Conservation (phyloP, 140 eudicot genomes). For the Senecio squalidus region DNA sequence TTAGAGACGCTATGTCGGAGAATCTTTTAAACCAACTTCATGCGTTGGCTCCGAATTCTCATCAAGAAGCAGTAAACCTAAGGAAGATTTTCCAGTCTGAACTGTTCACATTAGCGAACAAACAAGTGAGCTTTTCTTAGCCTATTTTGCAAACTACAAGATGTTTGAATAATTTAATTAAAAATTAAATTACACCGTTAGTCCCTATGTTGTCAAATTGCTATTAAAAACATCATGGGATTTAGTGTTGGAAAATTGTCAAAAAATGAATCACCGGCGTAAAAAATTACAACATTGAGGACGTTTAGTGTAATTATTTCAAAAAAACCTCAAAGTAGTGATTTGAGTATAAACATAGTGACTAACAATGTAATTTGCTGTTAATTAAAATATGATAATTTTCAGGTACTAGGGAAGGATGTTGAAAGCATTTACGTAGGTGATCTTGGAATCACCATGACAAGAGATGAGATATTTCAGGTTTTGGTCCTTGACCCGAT, state of each 20-base stretch:
- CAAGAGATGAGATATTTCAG: slow-evolving; percentile 48
- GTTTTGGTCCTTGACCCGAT: slow-evolving; percentile 52
- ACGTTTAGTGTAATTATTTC: too few relatives aligned
- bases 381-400: background rate
- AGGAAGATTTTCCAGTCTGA: slow-evolving; percentile 60
- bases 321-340: too few relatives aligned
- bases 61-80: slow-evolving; percentile 49
- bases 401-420: slow-evolving; percentile 61
- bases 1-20: slow-evolving; percentile 47
- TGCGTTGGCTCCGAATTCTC: slow-evolving; percentile 21
- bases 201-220: too few relatives aligned
- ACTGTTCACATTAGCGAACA: slow-evolving; percentile 57
- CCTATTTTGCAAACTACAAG: background rate
- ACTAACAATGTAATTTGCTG: too few relatives aligned
- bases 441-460: slow-evolving; percentile 53
- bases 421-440: slow-evolving; percentile 43
- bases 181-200: too few relatives aligned
- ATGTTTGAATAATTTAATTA: background rate
- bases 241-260: too few relatives aligned
- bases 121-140: slow-evolving; percentile 45
- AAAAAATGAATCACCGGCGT: too few relatives aligned
- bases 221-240: too few relatives aligned
- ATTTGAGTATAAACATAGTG: too few relatives aligned
- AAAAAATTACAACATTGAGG: too few relatives aligned
- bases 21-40: slow-evolving; percentile 38